Conservation (phyloP, 2,329 filamentous ascomycete species). For the Fusarium drepaniforme region DNA sequence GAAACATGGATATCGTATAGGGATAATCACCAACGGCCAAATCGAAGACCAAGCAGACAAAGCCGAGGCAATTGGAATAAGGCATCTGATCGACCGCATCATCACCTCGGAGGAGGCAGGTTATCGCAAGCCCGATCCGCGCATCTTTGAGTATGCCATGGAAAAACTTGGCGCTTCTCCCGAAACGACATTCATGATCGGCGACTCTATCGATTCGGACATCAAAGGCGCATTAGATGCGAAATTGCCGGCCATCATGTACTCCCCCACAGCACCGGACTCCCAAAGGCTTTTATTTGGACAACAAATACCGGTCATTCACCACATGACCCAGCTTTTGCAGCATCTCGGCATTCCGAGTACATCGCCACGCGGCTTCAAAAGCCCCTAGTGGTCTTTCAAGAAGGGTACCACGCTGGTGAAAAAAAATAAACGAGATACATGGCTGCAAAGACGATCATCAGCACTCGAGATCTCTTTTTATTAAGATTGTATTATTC, state of each 20-base stretch:
- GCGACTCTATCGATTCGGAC: slow-evolving; percentile 12
- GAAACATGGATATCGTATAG: neutral
- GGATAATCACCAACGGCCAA: slow-evolving; percentile 14
- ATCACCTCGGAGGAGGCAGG: slow-evolving; percentile 20
- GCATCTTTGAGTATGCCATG: slow-evolving; percentile 11
- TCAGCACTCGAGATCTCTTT: neutral
- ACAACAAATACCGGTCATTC: slow-evolving; percentile 1
- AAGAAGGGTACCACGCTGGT: neutral
- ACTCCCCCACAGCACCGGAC: neutral
- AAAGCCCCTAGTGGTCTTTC: neutral
- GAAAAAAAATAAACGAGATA: neutral
- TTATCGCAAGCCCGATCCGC: slow-evolving; percentile 3
- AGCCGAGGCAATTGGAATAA: slow-evolving; percentile 7
- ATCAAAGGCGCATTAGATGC: slow-evolving; percentile 17
- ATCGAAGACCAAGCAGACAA: slow-evolving; percentile 6
- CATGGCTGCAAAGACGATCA: neutral
- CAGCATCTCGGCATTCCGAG: neutral
- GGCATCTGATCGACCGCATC: slow-evolving; percentile 4
- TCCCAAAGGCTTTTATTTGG: neutral
- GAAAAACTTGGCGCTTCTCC: neutral
- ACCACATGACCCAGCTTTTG: slow-evolving; percentile 1
- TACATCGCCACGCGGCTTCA: neutral
- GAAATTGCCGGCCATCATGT: slow-evolving; percentile 4
- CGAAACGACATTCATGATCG: slow-evolving; percentile 9
- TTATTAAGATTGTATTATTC: neutral